Evolutionary conservation across 2,329 filamentous ascomycete genomes (phyloP).

Genomic region (Diaporthe longicolla): DNA sequence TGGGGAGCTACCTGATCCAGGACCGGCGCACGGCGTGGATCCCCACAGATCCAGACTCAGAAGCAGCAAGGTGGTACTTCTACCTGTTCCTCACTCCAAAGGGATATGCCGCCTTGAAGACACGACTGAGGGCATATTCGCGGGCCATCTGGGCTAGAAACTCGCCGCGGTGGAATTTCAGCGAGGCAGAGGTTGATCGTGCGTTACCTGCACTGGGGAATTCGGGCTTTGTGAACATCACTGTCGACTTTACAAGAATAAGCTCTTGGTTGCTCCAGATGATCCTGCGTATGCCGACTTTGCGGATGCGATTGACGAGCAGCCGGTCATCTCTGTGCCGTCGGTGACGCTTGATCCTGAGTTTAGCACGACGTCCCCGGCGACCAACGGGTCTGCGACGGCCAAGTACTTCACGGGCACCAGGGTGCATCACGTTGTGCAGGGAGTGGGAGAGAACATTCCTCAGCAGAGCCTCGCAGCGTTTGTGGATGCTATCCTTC

Average conservation of each 20-base stretch:
- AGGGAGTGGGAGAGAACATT: background rate
- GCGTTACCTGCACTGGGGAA: background rate
- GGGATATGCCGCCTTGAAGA: background rate
- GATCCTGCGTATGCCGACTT: background rate
- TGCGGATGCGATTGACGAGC: background rate
- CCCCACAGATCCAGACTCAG: background rate
- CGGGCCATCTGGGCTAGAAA: background rate
- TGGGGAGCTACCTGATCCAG: background rate
- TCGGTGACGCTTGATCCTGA: background rate
- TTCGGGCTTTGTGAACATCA: background rate
- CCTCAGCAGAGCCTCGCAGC: background rate
- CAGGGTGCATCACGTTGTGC: background rate
- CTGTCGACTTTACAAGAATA: background rate
- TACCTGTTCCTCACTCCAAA: background rate
- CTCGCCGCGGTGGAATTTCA: background rate
- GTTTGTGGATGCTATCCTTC: background rate
- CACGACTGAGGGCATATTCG: background rate
- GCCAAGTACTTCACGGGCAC: background rate
- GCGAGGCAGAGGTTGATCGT: background rate
- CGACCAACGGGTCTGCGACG: background rate
- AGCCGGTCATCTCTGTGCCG: background rate
- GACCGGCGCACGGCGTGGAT: background rate
- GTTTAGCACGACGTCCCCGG: background rate
- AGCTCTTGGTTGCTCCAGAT: background rate
- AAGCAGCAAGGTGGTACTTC: background rate